These are phyloP conservation scores for Penicillium subrubescens DNA, from an alignment of 495 filamentous ascomycete genomes.

Conservation along the genomic window DNA sequence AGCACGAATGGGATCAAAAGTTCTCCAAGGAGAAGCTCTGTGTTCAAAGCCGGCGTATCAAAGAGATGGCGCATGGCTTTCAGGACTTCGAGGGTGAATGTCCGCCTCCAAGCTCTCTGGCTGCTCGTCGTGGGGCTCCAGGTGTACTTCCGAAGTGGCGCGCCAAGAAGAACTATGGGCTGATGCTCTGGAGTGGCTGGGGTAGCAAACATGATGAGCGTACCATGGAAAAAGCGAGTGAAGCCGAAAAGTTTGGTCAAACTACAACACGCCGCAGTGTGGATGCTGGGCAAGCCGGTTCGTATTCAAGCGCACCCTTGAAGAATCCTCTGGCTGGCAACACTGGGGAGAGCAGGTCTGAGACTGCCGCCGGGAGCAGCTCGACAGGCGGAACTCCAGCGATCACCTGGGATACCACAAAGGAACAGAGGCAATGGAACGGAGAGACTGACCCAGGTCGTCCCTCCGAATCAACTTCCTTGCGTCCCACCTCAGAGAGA, in stretches of 20 bases:
- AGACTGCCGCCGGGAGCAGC: background rate
- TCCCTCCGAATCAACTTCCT: slow-evolving; percentile 13
- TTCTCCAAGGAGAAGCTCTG: slow-evolving; percentile 66
- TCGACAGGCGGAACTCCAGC: background rate
- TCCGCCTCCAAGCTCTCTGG: slow-evolving; percentile 82
- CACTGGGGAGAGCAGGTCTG: background rate
- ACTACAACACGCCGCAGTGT: slow-evolving; percentile 34
- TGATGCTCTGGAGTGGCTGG: slow-evolving; percentile 82
- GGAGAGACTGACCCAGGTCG: slow-evolving; percentile 1
- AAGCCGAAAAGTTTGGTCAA: slow-evolving; percentile 27
- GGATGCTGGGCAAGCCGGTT: slow-evolving; percentile 39
- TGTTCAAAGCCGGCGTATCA: slow-evolving; percentile 68
- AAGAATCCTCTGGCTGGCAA: slow-evolving; percentile 9
- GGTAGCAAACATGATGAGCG: slow-evolving; percentile 84
- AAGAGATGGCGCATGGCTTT: slow-evolving; percentile 70
- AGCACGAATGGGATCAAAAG: slow-evolving; percentile 67
- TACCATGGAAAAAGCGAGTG: slow-evolving; percentile 57
- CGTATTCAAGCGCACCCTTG: slow-evolving; percentile 30
- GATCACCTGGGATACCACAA: slow-evolving; percentile 16
- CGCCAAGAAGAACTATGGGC: slow-evolving; percentile 63
- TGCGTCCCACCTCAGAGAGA: slow-evolving; percentile 19
- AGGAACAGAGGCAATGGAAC: slow-evolving; percentile 14
- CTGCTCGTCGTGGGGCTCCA: slow-evolving; percentile 61
- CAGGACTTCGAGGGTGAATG: slow-evolving; percentile 70
- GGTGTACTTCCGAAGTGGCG: slow-evolving; percentile 55